Evolutionary conservation across 2,329 filamentous ascomycete species (phyloP).

Genomic region (Aspergillus spinulosporus): DNA sequence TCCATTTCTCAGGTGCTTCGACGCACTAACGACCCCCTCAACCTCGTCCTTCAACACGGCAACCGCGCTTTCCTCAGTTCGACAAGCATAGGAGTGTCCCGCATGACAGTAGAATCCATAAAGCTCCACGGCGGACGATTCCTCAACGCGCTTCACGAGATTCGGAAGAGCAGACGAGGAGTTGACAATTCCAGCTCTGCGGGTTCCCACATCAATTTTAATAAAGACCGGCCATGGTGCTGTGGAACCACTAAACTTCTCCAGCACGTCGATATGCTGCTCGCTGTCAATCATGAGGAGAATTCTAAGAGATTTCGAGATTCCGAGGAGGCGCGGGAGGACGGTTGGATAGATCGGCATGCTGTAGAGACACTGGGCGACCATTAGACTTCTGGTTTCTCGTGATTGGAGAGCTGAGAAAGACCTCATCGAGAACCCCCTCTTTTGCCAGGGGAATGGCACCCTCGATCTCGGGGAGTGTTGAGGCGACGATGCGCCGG

Average conservation of each 20-base stretch:
- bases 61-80: conserved; percentile 23
- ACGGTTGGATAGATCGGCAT: conserved; percentile 38
- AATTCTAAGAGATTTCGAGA: conserved; percentile 35
- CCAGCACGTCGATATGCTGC: conserved; percentile 25
- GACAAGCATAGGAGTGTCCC: conserved; percentile 29
- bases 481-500: conserved; percentile 44
- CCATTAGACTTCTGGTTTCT: neutral
- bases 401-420: neutral
- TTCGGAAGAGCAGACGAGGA: conserved; percentile 36
- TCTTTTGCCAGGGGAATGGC: conserved; percentile 42
- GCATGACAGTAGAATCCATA: conserved; percentile 31
- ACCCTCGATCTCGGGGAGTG: conserved; percentile 44
- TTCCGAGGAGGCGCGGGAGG: conserved; percentile 13
- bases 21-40: conserved; percentile 22
- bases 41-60: conserved; percentile 23
- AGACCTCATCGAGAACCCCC: conserved; percentile 44
- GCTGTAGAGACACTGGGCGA: conserved; percentile 39
- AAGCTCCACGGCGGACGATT: conserved; percentile 13
- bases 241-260: conserved; percentile 12
- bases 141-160: conserved; percentile 28
- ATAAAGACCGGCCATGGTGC: conserved; percentile 28
- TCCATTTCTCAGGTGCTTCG: conserved; percentile 7
- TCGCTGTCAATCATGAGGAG: conserved; percentile 39
- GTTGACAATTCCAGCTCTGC: conserved; percentile 33
- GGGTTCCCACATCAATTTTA: conserved; percentile 28